Evolutionary conservation across 2,329 filamentous ascomycete genomes (phyloP).

Genomic region (Reticulascus tulasneorum): DNA sequence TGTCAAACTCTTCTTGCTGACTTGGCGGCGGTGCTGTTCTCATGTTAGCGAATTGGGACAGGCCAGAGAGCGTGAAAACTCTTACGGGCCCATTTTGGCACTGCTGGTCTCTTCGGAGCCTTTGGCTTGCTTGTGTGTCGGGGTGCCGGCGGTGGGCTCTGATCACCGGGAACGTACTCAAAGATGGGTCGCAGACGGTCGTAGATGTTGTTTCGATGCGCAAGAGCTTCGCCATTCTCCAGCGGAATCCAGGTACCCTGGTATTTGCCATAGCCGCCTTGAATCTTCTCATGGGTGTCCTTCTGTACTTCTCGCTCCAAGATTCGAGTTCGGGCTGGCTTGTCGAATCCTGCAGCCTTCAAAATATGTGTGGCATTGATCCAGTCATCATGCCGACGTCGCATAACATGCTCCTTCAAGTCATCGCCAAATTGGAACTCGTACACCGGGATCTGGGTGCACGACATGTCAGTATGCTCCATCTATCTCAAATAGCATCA

Average conservation of each 20-base stretch:
- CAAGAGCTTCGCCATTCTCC: conserved; percentile 72
- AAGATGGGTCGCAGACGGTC: conserved; percentile 84
- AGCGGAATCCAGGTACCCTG: conserved; percentile 98
- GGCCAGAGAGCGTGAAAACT: conserved; percentile 8
- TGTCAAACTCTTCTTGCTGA: conserved; percentile 60
- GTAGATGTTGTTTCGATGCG: conserved; percentile 80
- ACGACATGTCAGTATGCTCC: conserved; percentile 2
- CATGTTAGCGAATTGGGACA: conserved; percentile 21
- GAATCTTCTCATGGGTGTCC: conserved; percentile 93
- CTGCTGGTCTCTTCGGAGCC: conserved; percentile 62
- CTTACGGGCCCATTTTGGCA: conserved; percentile 56
- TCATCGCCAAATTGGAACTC: conserved; percentile 84
- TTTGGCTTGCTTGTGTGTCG: conserved; percentile 89
- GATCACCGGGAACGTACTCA: conserved; percentile 78
- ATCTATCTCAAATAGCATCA: no score
- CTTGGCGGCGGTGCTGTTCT: conserved; percentile 17
- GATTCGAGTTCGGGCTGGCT: conserved; percentile 90
- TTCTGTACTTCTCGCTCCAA: conserved; percentile 96
- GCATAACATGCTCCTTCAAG: conserved; percentile 86
- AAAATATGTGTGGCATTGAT: conserved; percentile 99
- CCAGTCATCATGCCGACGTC: conserved; percentile 88
- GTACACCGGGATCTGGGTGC: conserved; percentile 79
- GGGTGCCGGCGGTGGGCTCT: conserved; percentile 88
- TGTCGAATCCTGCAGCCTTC: conserved; percentile 95
- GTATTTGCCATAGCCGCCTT: conserved; percentile 98